Evolutionary conservation across 2,329 filamentous ascomycete genomes (phyloP).

Genomic region (Pseudogymnoascus sp.): DNA sequence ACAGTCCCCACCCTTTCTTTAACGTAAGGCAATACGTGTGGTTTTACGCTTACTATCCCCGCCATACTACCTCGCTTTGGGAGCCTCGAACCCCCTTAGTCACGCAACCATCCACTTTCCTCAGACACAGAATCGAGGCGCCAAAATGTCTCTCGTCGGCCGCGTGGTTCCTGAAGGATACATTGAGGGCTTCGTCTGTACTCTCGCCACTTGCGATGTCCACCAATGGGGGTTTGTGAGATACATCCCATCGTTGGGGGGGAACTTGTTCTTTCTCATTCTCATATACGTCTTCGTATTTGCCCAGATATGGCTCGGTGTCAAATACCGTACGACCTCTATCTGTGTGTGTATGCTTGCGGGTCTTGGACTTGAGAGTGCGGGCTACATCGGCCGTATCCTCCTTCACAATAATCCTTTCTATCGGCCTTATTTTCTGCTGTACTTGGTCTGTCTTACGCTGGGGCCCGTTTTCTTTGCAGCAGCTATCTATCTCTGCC

Average conservation of each 20-base stretch:
- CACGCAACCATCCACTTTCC: not conserved
- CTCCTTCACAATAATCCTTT: conserved; percentile 45
- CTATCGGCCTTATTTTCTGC: conserved; percentile 38
- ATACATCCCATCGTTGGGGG: conserved; percentile 42
- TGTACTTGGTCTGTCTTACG: conserved; percentile 46
- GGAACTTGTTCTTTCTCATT: conserved; percentile 42
- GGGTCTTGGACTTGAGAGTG: conserved; percentile 43
- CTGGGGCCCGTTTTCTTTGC: conserved; percentile 49
- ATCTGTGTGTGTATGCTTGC: conserved; percentile 42
- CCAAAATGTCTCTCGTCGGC: not conserved
- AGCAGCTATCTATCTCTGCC: conserved; percentile 47
- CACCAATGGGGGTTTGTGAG: conserved; percentile 14
- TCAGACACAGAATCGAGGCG: not conserved
- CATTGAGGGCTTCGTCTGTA: conserved; percentile 13
- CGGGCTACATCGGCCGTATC: conserved; percentile 47
- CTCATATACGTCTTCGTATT: conserved; percentile 42
- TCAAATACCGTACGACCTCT: conserved; percentile 45
- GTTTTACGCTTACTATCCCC: not conserved
- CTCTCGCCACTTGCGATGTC: conserved; percentile 13
- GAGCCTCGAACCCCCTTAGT: not conserved
- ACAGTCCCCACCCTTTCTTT: not conserved
- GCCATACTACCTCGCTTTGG: not conserved
- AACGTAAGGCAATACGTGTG: too few relatives aligned
- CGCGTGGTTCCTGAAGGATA: conserved; percentile 10
- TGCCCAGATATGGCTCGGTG: conserved; percentile 39